These are phyloP conservation scores for Russula brevipes DNA, from an alignment of 768 basidiomycete species.

Conservation along the genomic window DNA sequence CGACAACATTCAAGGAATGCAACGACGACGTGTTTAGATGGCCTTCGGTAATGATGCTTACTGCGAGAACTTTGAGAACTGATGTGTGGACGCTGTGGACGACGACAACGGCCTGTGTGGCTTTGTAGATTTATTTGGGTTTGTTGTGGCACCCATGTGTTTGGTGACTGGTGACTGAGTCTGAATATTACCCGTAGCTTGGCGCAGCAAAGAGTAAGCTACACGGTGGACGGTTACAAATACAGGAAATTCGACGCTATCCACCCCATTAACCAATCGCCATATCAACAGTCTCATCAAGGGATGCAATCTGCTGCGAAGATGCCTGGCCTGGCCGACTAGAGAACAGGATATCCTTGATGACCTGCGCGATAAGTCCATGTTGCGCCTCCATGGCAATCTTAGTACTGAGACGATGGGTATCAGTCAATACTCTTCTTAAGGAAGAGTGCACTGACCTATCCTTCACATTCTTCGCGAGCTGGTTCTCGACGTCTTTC, in stretches of 20 bases:
- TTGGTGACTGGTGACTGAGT: constrained; percentile 3
- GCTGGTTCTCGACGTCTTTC: constrained; percentile 74
- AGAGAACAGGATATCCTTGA: constrained; percentile 91
- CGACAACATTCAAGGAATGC: neutral
- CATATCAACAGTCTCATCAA: constrained; percentile 18
- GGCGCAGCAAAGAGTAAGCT: constrained; percentile 1
- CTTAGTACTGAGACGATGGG: constrained; percentile 53
- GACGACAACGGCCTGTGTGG: constrained; percentile 25
- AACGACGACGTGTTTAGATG: neutral
- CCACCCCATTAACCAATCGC: constrained; percentile 15
- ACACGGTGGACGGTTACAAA: constrained; percentile 7
- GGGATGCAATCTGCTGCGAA: constrained; percentile 7
- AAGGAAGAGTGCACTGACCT: constrained; percentile 38
- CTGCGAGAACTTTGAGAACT: constrained; percentile 26
- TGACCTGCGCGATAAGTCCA: constrained; percentile 85
- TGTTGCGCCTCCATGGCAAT: constrained; percentile 91
- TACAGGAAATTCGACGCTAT: constrained; percentile 2
- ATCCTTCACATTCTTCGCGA: constrained; percentile 88
- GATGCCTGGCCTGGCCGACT: constrained; percentile 34
- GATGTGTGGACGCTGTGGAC: constrained; percentile 30
- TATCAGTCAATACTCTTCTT: neutral
- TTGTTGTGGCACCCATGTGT: constrained; percentile 15
- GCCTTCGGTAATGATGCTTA: constrained; percentile 26
- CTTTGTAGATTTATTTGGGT: constrained; percentile 15
- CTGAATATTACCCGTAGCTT: neutral